Percentiles rank a stretch among this genome's conserved stretches.
Conservation (phyloP, 1,284 basidiomycete genomes). For the Fomitopsis betulina region DNA sequence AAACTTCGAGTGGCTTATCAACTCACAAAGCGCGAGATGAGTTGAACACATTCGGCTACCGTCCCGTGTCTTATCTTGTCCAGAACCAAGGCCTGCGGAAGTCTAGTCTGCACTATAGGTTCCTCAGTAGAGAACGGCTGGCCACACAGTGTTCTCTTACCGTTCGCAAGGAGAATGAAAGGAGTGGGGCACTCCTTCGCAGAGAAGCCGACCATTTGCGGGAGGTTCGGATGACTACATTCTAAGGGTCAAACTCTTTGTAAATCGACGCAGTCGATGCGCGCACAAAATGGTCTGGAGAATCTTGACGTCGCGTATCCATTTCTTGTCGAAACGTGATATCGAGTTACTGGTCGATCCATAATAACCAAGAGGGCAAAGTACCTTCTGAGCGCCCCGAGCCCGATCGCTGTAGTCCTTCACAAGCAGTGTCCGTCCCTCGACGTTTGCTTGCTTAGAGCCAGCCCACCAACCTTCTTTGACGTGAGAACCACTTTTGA, state of each 20-base stretch:
- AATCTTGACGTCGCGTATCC: conserved; percentile 47
- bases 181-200: conserved; percentile 41
- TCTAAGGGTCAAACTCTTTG: background rate
- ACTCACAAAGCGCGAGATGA: conserved; percentile 33
- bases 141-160: conserved; percentile 20
- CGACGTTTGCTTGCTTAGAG: conserved; percentile 33
- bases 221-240: conserved; percentile 46
- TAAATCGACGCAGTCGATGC: background rate
- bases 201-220: conserved; percentile 50
- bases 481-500: conserved; percentile 32
- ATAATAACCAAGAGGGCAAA: background rate
- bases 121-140: background rate
- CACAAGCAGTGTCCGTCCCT: conserved; percentile 36
- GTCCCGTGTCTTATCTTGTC: conserved; percentile 26
- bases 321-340: conserved; percentile 25
- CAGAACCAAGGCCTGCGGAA: conserved; percentile 25
- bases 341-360: background rate
- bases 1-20: background rate
- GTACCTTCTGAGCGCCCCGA: conserved; percentile 16
- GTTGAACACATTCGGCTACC: conserved; percentile 31
- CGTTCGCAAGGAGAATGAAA: conserved; percentile 47
- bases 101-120: conserved; percentile 34
- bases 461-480: conserved; percentile 45
- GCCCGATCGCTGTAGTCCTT: conserved; percentile 39
- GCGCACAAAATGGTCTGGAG: conserved; percentile 43